Evolutionary conservation across 352 stramenopile species (phyloP).

Genomic region (Salisapilia sapeloensis): DNA sequence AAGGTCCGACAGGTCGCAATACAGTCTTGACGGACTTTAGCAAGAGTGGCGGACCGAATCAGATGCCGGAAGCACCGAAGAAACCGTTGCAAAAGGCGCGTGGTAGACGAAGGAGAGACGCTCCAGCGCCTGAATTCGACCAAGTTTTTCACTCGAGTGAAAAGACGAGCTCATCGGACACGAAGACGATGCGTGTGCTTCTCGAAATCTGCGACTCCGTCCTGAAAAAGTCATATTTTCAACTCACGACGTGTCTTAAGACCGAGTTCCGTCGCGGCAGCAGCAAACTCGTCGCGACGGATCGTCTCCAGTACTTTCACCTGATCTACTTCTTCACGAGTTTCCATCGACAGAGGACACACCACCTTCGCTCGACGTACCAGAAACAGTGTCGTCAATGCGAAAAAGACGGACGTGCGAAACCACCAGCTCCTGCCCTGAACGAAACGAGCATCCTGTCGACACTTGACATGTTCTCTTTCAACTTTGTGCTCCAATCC

Average conservation of each 20-base stretch:
- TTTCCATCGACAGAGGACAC: slow-evolving; percentile 67
- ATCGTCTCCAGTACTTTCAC: slow-evolving; percentile 82
- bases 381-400: slow-evolving; percentile 28
- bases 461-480: slow-evolving; percentile 83
- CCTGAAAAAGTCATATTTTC: slow-evolving; percentile 63
- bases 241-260: slow-evolving; percentile 76
- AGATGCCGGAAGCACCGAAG: slow-evolving; percentile 50
- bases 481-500: slow-evolving; percentile 81
- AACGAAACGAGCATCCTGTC: slow-evolving; percentile 71
- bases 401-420: slow-evolving; percentile 28
- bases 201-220: slow-evolving; percentile 56
- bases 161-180: slow-evolving; percentile 36
- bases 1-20: slow-evolving; percentile 39
- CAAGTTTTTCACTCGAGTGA: slow-evolving; percentile 61
- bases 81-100: slow-evolving; percentile 28
- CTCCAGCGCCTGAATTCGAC: slow-evolving; percentile 39
- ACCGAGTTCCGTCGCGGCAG: slow-evolving; percentile 75
- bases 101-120: slow-evolving; percentile 20
- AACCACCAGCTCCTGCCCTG: slow-evolving; percentile 16
- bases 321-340: slow-evolving; percentile 72
- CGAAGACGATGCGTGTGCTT: slow-evolving; percentile 52
- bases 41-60: slow-evolving; percentile 46
- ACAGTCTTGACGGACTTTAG: slow-evolving; percentile 62
- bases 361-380: slow-evolving; percentile 49
- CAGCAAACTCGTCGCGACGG: slow-evolving; percentile 61